phyloP scores from a whole-genome alignment of 2,329 filamentous ascomycete species.

The Paraphoma sp. region DNA sequence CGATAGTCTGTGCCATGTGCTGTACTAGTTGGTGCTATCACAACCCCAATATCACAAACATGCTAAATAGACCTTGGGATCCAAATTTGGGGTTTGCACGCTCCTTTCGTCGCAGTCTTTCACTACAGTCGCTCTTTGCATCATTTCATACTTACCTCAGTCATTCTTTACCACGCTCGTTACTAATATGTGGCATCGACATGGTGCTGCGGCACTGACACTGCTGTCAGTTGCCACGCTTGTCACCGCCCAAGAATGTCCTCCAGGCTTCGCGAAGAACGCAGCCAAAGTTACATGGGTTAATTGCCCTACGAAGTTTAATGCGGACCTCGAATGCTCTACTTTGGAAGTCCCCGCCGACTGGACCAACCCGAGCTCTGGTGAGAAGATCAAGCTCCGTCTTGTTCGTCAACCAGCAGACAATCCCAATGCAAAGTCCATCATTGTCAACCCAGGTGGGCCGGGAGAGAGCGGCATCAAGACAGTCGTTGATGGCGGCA shows the following conservation, averaged over 20 bases:
- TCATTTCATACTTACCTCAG: neutral
- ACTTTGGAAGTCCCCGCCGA: conserved; percentile 57
- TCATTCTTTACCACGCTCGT: neutral
- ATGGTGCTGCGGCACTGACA: conserved; percentile 1
- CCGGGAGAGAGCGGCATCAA: conserved; percentile 6
- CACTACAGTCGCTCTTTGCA: neutral
- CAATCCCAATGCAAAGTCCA: neutral
- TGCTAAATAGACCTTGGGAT: neutral
- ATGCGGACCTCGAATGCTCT: conserved; percentile 51
- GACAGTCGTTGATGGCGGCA: neutral
- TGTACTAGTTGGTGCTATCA: too few species aligned
- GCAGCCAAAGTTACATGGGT: neutral
- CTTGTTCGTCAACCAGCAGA: conserved; percentile 4
- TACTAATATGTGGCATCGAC: neutral
- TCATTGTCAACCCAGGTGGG: conserved; percentile 7
- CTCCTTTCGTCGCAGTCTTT: neutral
- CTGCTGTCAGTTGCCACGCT: neutral
- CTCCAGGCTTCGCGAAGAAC: conserved; percentile 1
- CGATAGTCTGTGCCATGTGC: too few species aligned
- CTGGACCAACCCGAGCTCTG: conserved; percentile 11
- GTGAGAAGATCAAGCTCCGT: conserved; percentile 3
- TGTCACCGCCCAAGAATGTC: conserved; percentile 3
- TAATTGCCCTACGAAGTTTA: neutral
- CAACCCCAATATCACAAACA: too few species aligned
- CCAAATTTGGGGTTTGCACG: too few species aligned